Percentiles rank a stretch among this genome's conserved stretches.
Conservation (phyloP, 306 rosid genomes). For the Prunus salicina region DNA sequence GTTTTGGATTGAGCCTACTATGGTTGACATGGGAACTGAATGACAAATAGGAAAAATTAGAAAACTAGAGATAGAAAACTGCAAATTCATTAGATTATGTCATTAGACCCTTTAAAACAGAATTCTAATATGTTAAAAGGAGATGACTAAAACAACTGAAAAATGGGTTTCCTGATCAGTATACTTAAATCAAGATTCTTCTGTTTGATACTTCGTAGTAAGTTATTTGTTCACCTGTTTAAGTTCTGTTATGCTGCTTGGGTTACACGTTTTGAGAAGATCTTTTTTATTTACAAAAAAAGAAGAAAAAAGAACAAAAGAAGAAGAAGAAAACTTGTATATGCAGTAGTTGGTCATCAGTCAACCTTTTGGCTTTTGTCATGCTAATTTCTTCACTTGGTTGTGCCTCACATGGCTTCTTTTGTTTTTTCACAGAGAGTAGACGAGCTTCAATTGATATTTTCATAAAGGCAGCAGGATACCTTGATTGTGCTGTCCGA, state of each 20-base stretch:
- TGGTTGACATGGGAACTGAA: background rate
- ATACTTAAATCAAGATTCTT: background rate
- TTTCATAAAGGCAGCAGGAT: slow-evolving; percentile 89
- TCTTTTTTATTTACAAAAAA: background rate
- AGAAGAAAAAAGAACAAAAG: background rate
- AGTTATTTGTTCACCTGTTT: slow-evolving; percentile 2
- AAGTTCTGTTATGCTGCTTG: background rate
- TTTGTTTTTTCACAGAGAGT: slow-evolving; percentile 56
- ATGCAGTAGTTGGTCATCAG: background rate
- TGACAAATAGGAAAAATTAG: background rate
- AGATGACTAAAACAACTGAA: background rate
- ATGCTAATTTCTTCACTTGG: background rate
- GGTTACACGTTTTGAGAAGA: background rate
- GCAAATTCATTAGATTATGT: background rate
- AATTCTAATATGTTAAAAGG: background rate
- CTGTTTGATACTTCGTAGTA: background rate
- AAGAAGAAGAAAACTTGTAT: background rate
- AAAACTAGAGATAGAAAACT: background rate
- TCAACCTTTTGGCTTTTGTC: slow-evolving; percentile 6
- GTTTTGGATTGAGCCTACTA: background rate
- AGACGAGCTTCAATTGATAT: slow-evolving; percentile 83
- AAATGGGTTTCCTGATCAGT: background rate
- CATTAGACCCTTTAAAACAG: background rate
- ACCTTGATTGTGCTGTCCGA: slow-evolving; percentile 91
- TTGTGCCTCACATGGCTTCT: slow-evolving; percentile 15